These are phyloP conservation scores for Citrus cavaleriei DNA, from an alignment of 345 rosid genomes.

Conservation along the genomic window DNA sequence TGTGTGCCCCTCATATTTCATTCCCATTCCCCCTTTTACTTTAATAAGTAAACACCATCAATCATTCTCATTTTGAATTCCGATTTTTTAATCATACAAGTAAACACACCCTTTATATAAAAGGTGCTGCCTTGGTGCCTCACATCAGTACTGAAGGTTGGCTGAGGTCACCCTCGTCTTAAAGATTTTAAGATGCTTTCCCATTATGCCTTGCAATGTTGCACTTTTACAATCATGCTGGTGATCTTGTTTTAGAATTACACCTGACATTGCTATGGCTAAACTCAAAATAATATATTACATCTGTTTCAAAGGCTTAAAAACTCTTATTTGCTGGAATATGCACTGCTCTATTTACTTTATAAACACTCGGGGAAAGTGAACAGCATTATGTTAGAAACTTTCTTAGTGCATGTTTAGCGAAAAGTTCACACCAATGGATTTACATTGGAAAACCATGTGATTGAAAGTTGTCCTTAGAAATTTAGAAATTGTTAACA, in stretches of 20 bases:
- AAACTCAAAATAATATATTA: neutral
- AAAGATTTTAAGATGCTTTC: neutral
- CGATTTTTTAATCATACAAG: too few species aligned
- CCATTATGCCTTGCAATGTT: neutral
- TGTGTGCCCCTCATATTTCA: too few species aligned
- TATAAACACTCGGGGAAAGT: neutral
- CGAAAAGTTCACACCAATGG: neutral
- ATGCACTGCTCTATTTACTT: neutral
- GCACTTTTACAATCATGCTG: neutral
- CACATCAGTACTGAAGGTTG: neutral
- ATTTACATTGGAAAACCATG: neutral
- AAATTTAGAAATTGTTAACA: neutral
- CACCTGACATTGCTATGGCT: neutral
- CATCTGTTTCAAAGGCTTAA: neutral
- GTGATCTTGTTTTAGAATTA: neutral
- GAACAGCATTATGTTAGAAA: neutral
- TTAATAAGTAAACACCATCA: too few species aligned
- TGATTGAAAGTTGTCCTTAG: neutral
- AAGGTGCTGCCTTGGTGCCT: neutral
- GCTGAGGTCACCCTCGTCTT: neutral
- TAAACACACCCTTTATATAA: too few species aligned
- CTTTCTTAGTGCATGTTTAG: neutral
- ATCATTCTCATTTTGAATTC: rapidly evolving
- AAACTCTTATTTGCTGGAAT: neutral
- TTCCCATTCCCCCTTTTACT: rapidly evolving